Base-by-base conservation (phyloP, 352 stramenopile species). In the Pythium phragmiticola region DNA sequence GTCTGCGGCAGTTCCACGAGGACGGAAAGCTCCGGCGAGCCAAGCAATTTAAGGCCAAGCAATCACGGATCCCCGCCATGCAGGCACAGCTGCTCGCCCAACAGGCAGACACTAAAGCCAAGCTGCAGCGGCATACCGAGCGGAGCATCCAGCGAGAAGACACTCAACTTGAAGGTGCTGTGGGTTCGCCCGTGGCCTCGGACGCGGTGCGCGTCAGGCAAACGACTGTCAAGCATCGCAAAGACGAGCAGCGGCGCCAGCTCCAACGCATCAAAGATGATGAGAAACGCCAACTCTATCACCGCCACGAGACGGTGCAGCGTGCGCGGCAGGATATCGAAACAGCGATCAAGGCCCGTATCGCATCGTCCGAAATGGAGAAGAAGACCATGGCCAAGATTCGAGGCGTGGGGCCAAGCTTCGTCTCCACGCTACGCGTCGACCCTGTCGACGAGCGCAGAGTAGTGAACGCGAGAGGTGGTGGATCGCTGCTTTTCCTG, bases 401-500 rank as follows among this genome's bases (percentile, higher is more conserved):
- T 19, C 53, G 58, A 23, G 49, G 65, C 14, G 46, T 66, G 1
- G 59, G 65, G 6, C 65, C 65, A 21, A 72, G 58, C 19, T 72
- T 65, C 28, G 41, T 34, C 14, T 56, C 64, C 2, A 60, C 52
- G 5, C 46, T 70, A 12, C 57, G 57, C 6, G 41, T 66, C 0
- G 64, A 70, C 14, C 13, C 36, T 3, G 9, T 39, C 3, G 48
- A 47, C 19, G 16, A 50, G 13, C 17, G 26, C 16, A 46, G 17
- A 0, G 2, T 7, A 43, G 46, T 21, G 28, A 3, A 47, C 4
- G 26, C 4, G 41, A 17, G 11, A 14, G 28, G 6, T 28, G 26
- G 4, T 16, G 46, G 28, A 16, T 0, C 16, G 12, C 17, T 26
- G 58, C 1, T 33, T 37, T 30, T 36, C 8, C 23, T 58, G 11